Base-by-base conservation (phyloP, 2,329 filamentous ascomycete species). In the Penicillium palitans region DNA sequence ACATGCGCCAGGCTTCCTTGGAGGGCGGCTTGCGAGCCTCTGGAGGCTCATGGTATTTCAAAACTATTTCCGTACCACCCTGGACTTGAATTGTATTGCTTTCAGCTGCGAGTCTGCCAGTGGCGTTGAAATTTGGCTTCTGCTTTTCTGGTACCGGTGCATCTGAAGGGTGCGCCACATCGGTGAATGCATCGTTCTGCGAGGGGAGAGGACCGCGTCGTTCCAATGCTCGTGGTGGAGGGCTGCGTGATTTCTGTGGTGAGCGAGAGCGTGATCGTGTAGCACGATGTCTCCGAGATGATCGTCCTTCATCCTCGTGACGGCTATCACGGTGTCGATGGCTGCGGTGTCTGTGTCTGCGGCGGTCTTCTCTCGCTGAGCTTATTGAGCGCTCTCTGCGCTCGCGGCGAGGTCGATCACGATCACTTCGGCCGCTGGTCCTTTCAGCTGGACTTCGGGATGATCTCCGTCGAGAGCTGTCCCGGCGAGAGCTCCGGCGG, bases 11-110 rank as follows among this genome's bases (percentile, higher is more conserved):
- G 57, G 85, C 79, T 66, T 95, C 87, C 55, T 86, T 88, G 0
- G 88, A 71, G 0, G 93, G 83, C 0, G 95, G 91, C 67, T 96
- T 96, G 59, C 95, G 89, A 50, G 93, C 91, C 79, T 99, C 95
- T 12, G 91, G 80, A 1, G 95, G 95, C 76, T 99, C 95, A 78
- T 97, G 90, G 75, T 99, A 99, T 79, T 98, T 98, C 47, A 99
- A 84, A 3, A 91, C 86, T 55, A 96, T 63, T 40, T 51, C 87
- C 24, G 84, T 83, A 57, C 90, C 91, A 68, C 73, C 74, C 39
- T 68, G 66, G 10, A 76, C 71, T 21, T 85, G 85, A 62, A 96
- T 87, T 8, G 86, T 86, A 73, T 99, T 98, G 52, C 92, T 92
- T 63, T 91, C 92, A 45, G 92, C 91, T 3, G 95, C 95, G 19